Conservation (phyloP, 768 basidiomycete genomes). For the Kwoniella dendrophila region DNA sequence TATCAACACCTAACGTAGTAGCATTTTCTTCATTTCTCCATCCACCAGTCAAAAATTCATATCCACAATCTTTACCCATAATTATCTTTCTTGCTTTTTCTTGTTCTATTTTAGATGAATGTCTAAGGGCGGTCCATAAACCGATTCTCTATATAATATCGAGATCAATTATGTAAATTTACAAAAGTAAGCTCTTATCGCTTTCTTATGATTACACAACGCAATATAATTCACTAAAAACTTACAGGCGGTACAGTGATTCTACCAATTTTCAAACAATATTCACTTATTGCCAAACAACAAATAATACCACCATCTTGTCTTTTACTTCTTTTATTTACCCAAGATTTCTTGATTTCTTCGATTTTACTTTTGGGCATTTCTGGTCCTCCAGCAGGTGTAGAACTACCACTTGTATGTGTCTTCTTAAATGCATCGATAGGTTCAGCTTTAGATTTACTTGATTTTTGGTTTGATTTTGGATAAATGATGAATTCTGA, state of each 20-base stretch:
- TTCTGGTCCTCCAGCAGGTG: not conserved
- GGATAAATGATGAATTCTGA: conserved; percentile 55
- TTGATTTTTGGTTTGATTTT: conserved; percentile 23
- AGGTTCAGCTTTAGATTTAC: not conserved
- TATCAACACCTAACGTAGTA: not conserved
- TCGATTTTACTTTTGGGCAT: conserved; percentile 4
- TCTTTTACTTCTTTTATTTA: not conserved
- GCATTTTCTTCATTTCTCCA: conserved; percentile 7
- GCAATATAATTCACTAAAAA: not conserved
- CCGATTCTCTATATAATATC: not conserved
- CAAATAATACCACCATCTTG: conserved; percentile 9
- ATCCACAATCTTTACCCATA: not conserved
- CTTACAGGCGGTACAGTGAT: conserved; percentile 11
- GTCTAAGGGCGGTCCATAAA: not conserved
- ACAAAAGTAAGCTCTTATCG: not conserved
- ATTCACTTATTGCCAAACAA: conserved; percentile 6
- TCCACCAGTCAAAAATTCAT: not conserved
- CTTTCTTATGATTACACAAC: not conserved
- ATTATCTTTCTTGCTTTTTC: conserved; percentile 1
- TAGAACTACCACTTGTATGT: not conserved
- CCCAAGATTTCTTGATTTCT: conserved; percentile 11
- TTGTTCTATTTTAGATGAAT: conserved; percentile 2
- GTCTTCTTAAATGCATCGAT: not conserved
- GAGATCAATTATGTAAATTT: not conserved
- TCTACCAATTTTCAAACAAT: conserved; percentile 13